A percentile compares a stretch with the other conserved stretches of the same genome.
These are phyloP conservation scores for Isatis tinctoria DNA, from an alignment of 345 rosid genomes.

Conservation along the genomic window DNA sequence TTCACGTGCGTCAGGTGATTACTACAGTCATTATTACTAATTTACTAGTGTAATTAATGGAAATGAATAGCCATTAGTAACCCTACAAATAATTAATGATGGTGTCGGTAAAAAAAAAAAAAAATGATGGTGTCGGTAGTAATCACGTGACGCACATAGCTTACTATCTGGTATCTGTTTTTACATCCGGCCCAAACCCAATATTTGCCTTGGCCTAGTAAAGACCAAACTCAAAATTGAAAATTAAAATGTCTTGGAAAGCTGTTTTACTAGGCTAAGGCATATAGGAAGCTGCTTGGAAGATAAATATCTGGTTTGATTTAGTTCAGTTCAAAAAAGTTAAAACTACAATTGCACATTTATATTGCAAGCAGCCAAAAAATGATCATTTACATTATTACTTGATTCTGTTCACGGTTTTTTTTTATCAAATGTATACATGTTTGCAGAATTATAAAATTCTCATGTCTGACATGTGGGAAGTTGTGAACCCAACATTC, in stretches of 20 bases:
- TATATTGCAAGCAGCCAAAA: conserved; percentile 13
- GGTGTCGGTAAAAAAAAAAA: no score
- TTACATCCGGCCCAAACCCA: background rate
- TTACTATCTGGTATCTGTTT: no score
- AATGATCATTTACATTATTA: conserved; percentile 32
- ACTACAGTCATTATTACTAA: no score
- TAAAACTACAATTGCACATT: background rate
- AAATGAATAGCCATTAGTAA: no score
- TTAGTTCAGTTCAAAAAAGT: background rate
- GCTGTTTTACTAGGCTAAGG: background rate
- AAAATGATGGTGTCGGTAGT: no score
- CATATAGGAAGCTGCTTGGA: background rate
- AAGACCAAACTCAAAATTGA: background rate
- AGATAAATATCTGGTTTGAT: background rate
- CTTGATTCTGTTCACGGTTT: background rate
- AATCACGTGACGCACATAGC: no score
- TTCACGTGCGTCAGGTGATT: conserved; percentile 19
- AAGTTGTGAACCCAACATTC: conserved; percentile 23
- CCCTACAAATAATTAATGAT: no score
- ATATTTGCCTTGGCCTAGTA: background rate
- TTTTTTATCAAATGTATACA: conserved; percentile 2
- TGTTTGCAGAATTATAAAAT: conserved; percentile 15
- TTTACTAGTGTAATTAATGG: no score
- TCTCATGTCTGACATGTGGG: conserved; percentile 20
- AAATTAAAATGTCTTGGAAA: background rate